A percentile compares a stretch with the other conserved stretches of the same genome.
Evolutionary conservation across 2,329 filamentous ascomycete genomes (phyloP).

Genomic region (Xylaria multiplex): DNA sequence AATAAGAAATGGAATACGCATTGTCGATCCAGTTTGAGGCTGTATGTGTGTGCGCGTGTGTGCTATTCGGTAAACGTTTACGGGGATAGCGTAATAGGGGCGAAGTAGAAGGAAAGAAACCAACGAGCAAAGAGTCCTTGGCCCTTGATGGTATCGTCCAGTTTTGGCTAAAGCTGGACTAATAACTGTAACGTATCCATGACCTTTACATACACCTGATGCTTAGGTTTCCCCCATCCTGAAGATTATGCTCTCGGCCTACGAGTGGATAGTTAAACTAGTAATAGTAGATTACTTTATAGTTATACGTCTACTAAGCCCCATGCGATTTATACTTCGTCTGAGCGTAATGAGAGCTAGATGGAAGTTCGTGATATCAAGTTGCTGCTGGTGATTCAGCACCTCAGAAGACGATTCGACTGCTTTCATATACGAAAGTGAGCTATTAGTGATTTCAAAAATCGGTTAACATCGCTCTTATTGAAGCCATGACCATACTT

Average conservation of each 20-base stretch:
- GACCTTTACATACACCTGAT: too few relatives aligned
- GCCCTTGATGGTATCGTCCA: too few relatives aligned
- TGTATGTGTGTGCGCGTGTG: not conserved
- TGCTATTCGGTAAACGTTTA: not conserved
- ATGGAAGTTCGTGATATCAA: not conserved
- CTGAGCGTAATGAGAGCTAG: not conserved
- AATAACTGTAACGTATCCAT: too few relatives aligned
- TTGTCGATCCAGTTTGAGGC: not conserved
- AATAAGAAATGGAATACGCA: not conserved
- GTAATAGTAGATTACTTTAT: not conserved
- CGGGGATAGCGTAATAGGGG: not conserved
- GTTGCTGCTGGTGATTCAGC: not conserved
- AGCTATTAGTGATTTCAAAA: not conserved
- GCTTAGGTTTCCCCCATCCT: too few relatives aligned
- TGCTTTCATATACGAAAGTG: too few relatives aligned
- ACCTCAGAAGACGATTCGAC: not conserved
- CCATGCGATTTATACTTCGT: not conserved
- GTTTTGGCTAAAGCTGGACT: too few relatives aligned
- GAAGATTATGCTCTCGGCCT: too few relatives aligned
- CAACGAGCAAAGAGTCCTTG: not conserved
- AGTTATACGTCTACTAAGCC: not conserved
- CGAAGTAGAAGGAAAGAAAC: not conserved
- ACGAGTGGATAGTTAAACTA: too few relatives aligned
- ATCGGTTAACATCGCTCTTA: constrained; percentile 22
- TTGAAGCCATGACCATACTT: constrained; percentile 40